Conservation (phyloP, 2,329 filamentous ascomycete genomes). For the Aspergillus quadrilineatus region DNA sequence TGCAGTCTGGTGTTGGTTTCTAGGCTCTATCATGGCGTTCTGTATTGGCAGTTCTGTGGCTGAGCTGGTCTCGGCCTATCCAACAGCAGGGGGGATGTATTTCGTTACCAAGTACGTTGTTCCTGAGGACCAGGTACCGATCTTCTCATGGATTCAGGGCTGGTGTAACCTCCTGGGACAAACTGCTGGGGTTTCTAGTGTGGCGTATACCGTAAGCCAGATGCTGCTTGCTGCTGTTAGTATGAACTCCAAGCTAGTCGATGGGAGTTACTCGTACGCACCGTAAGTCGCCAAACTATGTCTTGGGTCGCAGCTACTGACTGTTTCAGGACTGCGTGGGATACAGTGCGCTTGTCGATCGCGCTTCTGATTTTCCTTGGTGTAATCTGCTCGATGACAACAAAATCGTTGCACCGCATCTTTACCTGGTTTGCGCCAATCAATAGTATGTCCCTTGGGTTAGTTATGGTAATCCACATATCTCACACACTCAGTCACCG, state of each 20-base stretch:
- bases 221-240: slow-evolving; percentile 62
- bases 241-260: slow-evolving; percentile 58
- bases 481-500: slow-evolving; percentile 46
- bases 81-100: slow-evolving; percentile 67
- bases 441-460: slow-evolving; percentile 47
- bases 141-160: slow-evolving; percentile 66
- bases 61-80: slow-evolving; percentile 65
- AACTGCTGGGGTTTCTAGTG: slow-evolving; percentile 61
- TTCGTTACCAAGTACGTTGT: slow-evolving; percentile 67
- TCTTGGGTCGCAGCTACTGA: neutral
- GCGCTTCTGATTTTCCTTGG: slow-evolving; percentile 56
- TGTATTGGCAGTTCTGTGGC: slow-evolving; percentile 65
- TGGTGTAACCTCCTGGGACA: slow-evolving; percentile 67
- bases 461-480: too few species aligned
- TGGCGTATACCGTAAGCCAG: slow-evolving; percentile 63
- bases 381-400: slow-evolving; percentile 62
- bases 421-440: slow-evolving; percentile 67
- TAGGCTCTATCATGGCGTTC: slow-evolving; percentile 64
- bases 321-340: slow-evolving; percentile 48
- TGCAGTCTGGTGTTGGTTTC: slow-evolving; percentile 65
- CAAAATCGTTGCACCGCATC: slow-evolving; percentile 58
- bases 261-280: slow-evolving; percentile 53
- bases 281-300: slow-evolving; percentile 50
- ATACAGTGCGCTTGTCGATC: slow-evolving; percentile 61
- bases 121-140: slow-evolving; percentile 58